Conservation (phyloP, 2,329 filamentous ascomycete species). For the Xylaria sp. region DNA sequence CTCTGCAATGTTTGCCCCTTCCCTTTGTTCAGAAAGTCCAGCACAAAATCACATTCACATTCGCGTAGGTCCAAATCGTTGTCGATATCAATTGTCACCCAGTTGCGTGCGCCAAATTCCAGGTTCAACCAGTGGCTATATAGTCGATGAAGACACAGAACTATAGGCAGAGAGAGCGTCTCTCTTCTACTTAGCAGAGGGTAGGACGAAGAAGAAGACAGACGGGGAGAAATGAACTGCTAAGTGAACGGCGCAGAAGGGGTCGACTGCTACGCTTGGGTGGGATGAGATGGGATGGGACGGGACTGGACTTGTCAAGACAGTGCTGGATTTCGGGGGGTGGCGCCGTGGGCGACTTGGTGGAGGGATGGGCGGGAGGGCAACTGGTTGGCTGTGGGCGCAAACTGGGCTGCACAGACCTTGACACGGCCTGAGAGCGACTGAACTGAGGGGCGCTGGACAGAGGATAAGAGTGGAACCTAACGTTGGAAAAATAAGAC, state of each 20-base stretch:
- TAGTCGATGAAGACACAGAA: slow-evolving; percentile 13
- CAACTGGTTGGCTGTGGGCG: slow-evolving; percentile 34
- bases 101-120: slow-evolving; percentile 19
- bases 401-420: slow-evolving; percentile 31
- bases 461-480: slow-evolving; percentile 27
- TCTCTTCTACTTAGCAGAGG: slow-evolving; percentile 28
- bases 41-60: slow-evolving; percentile 30
- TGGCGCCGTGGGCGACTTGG: slow-evolving; percentile 18
- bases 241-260: slow-evolving; percentile 26
- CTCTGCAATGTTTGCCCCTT: slow-evolving; percentile 34
- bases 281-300: slow-evolving; percentile 33
- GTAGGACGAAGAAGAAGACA: slow-evolving; percentile 25
- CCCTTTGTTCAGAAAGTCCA: slow-evolving; percentile 35
- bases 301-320: slow-evolving; percentile 31
- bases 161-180: slow-evolving; percentile 3
- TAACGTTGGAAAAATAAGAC: slow-evolving; percentile 34
- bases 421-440: slow-evolving; percentile 20
- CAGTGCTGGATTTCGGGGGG: slow-evolving; percentile 33
- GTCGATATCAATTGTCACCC: slow-evolving; percentile 31
- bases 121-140: slow-evolving; percentile 22
- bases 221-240: slow-evolving; percentile 30
- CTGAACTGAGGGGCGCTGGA: slow-evolving; percentile 15
- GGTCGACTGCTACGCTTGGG: slow-evolving; percentile 33
- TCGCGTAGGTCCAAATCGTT: slow-evolving; percentile 21
- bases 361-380: slow-evolving; percentile 31